Conservation (phyloP, 148 eudicot genomes). For the Rhododendron molle region DNA sequence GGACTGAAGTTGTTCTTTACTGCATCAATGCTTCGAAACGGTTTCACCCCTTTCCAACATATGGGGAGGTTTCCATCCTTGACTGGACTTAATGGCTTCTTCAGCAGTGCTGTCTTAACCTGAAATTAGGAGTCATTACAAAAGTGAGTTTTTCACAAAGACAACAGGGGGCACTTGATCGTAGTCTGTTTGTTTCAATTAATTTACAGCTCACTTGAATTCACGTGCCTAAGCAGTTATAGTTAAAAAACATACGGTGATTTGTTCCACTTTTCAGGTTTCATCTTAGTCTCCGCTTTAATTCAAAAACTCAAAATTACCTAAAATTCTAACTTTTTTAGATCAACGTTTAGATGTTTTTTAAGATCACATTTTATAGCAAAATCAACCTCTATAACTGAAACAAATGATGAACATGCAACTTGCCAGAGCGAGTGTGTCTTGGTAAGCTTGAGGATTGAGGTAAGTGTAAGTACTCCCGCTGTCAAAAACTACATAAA, state of each 20-base stretch:
- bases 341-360: neutral
- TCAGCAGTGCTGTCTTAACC: conserved; percentile 9
- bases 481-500: conserved; percentile 16
- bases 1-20: conserved; percentile 20
- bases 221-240: neutral
- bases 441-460: conserved; percentile 15
- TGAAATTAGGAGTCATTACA: neutral
- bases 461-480: conserved; percentile 28
- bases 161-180: neutral
- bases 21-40: conserved; percentile 4
- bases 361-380: neutral
- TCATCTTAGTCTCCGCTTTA: neutral
- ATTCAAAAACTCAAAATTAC: neutral
- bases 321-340: neutral
- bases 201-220: neutral
- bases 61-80: conserved; percentile 18
- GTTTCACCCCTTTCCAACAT: conserved; percentile 20
- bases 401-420: neutral
- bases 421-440: conserved; percentile 16
- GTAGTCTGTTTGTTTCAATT: neutral
- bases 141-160: neutral
- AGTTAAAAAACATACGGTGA: neutral
- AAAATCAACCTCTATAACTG: neutral
- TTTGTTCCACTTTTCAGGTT: neutral
- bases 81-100: conserved; percentile 9